Base-by-base conservation (phyloP, 352 stramenopile genomes). In the Pythium periplocum region DNA sequence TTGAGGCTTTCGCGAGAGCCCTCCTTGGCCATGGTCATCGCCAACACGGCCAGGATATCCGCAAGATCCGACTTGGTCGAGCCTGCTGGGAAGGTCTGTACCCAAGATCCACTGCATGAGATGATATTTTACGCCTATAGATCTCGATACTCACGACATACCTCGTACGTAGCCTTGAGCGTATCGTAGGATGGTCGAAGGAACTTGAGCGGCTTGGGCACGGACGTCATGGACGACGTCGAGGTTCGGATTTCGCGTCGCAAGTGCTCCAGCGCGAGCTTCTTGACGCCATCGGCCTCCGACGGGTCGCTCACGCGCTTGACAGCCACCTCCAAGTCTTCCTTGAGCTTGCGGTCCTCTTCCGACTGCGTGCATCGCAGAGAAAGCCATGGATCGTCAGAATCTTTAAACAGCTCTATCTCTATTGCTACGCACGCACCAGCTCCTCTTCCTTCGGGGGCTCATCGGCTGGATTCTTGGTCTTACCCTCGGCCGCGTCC, bases 181-280 rank as follows among this genome's bases (percentile, higher is more conserved):
- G 72, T 60, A 32, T 88, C 87, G 75, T 98, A 99, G 53, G 97
- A 96, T 6, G 96, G 96, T 0, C 93, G 79, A 51, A 99, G 70
- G 64, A 99, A 99, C 84, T 99, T 99, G 43, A 99, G 82, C 36
- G 97, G 97, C 83, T 99, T 99, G 7, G 97, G 97, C 35, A 99
- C 97, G 30, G 89, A 98, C 48, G 97, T 99, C 97, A 99, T 99
- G 43, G 92, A 98, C 10, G 91, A 97, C 54, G 97, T 99, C 30
- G 97, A 89, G 36, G 86, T 96, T 43, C 93, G 84, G 57, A 99
- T 98, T 77, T 99, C 96, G 38, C 84, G 95, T 12, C 97, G 87
- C 64, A 99, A 87, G 56, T 98, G 78, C 69, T 98, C 92, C n/a
- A 99, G 70, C 33, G 96, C 96, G 51, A 93, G 64, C 51, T 86